Conservation (phyloP, 192 early-diverging fungal genomes). For the Mortierella antarctica region DNA sequence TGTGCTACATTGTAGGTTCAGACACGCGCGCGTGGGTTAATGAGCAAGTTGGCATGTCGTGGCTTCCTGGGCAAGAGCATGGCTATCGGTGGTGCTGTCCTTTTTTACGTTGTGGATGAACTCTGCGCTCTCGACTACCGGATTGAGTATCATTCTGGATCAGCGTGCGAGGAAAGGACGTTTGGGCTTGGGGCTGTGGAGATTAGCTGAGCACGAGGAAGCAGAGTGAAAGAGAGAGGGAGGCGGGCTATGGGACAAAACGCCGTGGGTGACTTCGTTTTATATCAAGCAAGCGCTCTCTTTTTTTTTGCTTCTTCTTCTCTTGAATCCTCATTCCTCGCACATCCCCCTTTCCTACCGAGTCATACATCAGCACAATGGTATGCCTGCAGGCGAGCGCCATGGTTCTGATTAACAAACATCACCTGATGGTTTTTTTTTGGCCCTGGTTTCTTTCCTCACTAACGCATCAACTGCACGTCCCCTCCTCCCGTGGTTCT, state of each 20-base stretch:
- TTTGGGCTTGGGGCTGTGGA: background rate
- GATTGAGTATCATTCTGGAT: constrained; percentile 50
- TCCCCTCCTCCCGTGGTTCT: background rate
- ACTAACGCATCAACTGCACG: background rate
- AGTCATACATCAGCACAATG: background rate
- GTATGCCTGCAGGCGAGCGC: background rate
- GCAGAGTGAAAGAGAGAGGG: background rate
- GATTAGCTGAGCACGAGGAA: background rate
- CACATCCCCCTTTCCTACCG: background rate
- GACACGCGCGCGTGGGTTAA: too few species aligned
- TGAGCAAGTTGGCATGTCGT: background rate
- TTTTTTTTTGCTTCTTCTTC: background rate
- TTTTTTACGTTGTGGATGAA: constrained; percentile 60
- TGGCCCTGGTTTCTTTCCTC: background rate
- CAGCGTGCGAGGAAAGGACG: background rate
- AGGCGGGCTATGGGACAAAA: background rate
- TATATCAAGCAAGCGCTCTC: background rate
- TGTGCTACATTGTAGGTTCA: constrained; percentile 39
- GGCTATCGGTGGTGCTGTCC: background rate
- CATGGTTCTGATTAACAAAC: background rate
- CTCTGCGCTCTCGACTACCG: constrained; percentile 64
- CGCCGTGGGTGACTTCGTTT: background rate
- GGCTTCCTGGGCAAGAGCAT: constrained; percentile 19
- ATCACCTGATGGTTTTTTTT: too few species aligned
- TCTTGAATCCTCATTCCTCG: constrained; percentile 1